A percentile compares a stretch with the other conserved stretches of the same genome.
These are phyloP conservation scores for Lactarius sp. DNA, from an alignment of 768 basidiomycete species.

Conservation along the genomic window DNA sequence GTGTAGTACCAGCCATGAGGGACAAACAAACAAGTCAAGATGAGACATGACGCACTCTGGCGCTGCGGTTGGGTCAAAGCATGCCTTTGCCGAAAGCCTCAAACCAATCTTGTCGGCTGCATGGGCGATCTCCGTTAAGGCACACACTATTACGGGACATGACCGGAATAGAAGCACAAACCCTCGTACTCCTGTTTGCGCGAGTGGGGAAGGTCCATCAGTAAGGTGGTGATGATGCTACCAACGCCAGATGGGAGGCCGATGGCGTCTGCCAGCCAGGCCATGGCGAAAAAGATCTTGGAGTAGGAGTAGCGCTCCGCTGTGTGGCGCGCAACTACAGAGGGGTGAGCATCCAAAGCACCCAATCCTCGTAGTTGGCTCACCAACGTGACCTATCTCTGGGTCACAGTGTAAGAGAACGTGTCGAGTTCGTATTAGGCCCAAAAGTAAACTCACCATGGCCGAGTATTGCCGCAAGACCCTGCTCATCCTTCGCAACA, in stretches of 20 bases:
- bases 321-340: constrained; percentile 50
- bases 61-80: constrained; percentile 77
- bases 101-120: constrained; percentile 86
- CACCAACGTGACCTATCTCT: constrained; percentile 83
- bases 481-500: constrained; percentile 69
- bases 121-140: neutral
- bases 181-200: constrained; percentile 80
- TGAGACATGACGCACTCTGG: constrained; percentile 47
- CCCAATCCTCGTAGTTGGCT: constrained; percentile 22
- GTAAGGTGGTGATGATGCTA: constrained; percentile 41
- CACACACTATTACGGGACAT: neutral
- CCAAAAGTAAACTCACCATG: constrained; percentile 52
- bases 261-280: constrained; percentile 42
- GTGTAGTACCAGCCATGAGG: neutral
- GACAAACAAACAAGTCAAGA: neutral
- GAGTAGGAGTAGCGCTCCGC: constrained; percentile 43
- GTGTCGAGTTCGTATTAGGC: neutral
- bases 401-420: neutral
- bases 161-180: constrained; percentile 24
- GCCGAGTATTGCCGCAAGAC: constrained; percentile 76
- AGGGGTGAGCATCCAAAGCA: constrained; percentile 23
- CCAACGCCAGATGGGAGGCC: constrained; percentile 56
- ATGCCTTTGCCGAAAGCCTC: constrained; percentile 73
- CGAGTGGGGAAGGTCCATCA: constrained; percentile 78
- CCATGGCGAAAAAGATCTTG: constrained; percentile 40